Evolutionary conservation across 768 basidiomycete species (phyloP), one percentile per base, ranked within the genome.

Genomic region (Asterophora parasitica): DNA sequence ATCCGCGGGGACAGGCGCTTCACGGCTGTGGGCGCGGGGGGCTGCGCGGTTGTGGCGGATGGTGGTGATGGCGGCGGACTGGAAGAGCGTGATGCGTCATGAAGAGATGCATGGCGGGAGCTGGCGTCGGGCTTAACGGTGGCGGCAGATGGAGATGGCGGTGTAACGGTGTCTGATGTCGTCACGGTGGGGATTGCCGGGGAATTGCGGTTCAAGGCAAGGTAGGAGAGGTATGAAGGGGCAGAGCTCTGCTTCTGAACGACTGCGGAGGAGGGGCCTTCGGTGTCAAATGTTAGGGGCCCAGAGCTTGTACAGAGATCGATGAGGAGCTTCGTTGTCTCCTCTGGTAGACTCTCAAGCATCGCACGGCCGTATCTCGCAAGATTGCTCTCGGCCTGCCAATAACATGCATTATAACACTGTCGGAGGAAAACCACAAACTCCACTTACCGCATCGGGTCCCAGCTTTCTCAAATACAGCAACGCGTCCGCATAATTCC

Each of bases 291-390:
- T 1, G 66, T 50, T 0, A 81, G 69, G 3, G 78, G 69, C 4
- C 75, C 74, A 1, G 75, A 73, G 10, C 82, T 83, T 0, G 92
- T 89, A 61, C 95, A 97, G 0, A 98, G 74, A 55, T 98, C 94
- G 43, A 95, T 91, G 5, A 98, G 76, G 0, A 99, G 75, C 46
- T 88, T 80, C 0, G 95, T 98, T 0, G 94, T 94, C 59, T 92
- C 91, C 49, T 85, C 78, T 0, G 95, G 92, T 4, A 93, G 77
- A 37, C 79, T 82, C 5, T 80, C 78, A 0, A 99, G 75, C 71
- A 99, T 77, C 0, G 85, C 86, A 5, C 88, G 82, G 2, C 94
- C 95, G 61, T 98, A 96, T 34, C 88, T 74, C 5, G 88, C 83
- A 12, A 97, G 69, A 59, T 92, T 91, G 37, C 77, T 85, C 64